Conservation (phyloP, 768 basidiomycete species). For the Kwoniella dejecticola region DNA sequence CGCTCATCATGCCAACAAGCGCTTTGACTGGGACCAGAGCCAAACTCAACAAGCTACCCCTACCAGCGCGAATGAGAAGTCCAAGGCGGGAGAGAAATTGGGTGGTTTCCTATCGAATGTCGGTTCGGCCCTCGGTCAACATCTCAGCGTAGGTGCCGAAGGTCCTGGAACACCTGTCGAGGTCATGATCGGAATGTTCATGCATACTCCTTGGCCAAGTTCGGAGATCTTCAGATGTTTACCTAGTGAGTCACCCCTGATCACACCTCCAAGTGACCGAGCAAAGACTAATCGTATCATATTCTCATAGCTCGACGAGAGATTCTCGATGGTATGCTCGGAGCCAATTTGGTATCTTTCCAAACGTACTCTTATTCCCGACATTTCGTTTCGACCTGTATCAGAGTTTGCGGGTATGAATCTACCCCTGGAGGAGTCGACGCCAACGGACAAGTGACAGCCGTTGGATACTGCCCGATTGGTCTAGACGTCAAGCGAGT, state of each 20-base stretch:
- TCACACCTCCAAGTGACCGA: not conserved
- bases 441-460: constrained; percentile 77
- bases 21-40: constrained; percentile 44
- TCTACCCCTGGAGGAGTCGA: constrained; percentile 72
- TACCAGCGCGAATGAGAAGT: constrained; percentile 11
- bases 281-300: too few species aligned
- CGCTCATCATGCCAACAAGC: constrained; percentile 29
- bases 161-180: constrained; percentile 61
- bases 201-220: constrained; percentile 97
- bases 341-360: constrained; percentile 95
- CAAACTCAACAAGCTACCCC: constrained; percentile 11
- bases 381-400: constrained; percentile 91
- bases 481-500: constrained; percentile 93
- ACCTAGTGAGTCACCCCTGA: constrained; percentile 65
- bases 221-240: constrained; percentile 94
- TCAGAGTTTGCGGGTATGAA: constrained; percentile 95
- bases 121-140: constrained; percentile 39
- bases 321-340: constrained; percentile 96
- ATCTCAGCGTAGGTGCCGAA: constrained; percentile 25
- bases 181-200: constrained; percentile 80
- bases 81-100: constrained; percentile 16
- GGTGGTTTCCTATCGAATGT: constrained; percentile 45
- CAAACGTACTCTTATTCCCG: constrained; percentile 91
- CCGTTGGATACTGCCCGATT: constrained; percentile 88
- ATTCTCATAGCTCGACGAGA: constrained; percentile 78